Percentiles rank a stretch among this genome's conserved stretches.
Conservation (phyloP, 768 basidiomycete species). For the Galerina marginata region DNA sequence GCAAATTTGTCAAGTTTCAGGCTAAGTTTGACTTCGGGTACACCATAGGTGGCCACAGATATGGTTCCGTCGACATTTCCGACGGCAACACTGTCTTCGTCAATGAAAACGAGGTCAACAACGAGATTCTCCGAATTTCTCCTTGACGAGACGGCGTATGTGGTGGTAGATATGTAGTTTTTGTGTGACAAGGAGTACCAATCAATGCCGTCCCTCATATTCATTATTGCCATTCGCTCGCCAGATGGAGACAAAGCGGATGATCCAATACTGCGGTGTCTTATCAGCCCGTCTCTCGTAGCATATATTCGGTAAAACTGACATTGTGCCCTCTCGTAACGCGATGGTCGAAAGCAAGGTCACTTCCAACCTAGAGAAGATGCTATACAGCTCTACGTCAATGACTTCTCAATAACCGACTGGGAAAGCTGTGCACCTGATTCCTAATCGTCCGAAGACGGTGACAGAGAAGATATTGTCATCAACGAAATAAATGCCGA, state of each 20-base stretch:
- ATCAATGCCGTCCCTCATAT: conserved; percentile 2
- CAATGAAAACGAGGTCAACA: conserved; percentile 5
- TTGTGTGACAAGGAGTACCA: conserved; percentile 5
- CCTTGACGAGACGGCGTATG: not conserved
- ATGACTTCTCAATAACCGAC: not conserved
- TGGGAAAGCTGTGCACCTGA: not conserved
- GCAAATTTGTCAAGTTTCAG: not conserved
- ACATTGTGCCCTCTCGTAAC: not conserved
- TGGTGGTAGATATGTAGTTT: conserved; percentile 1
- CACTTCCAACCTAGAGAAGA: not conserved
- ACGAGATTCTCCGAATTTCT: not conserved
- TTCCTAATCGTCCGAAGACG: not conserved
- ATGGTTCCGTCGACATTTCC: conserved; percentile 5
- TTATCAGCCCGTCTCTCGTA: not conserved
- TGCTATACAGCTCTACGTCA: not conserved
- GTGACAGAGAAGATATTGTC: not conserved
- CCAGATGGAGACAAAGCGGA: conserved; percentile 7
- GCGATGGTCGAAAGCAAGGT: not conserved
- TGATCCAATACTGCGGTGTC: conserved; percentile 1
- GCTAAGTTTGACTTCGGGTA: not conserved
- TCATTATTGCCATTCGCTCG: conserved; percentile 9
- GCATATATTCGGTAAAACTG: not conserved
- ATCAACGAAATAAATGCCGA: not conserved
- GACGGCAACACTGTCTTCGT: conserved; percentile 13
- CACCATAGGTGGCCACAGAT: not conserved